A percentile compares a stretch with the other conserved stretches of the same genome.
Evolutionary conservation across 306 rosid genomes (phyloP).

Genomic region (Inga laurina): DNA sequence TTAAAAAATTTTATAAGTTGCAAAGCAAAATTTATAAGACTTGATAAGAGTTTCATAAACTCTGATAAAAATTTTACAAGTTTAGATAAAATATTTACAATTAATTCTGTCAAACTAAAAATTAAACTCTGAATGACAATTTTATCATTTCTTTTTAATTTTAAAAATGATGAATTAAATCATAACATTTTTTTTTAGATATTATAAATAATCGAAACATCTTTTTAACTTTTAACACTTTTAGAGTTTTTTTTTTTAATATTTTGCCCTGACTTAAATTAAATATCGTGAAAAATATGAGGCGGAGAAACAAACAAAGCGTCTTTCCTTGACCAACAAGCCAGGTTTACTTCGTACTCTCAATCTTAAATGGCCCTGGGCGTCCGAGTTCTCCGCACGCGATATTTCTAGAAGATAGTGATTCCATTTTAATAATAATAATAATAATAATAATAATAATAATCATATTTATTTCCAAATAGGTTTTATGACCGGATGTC

Average conservation of each 20-base stretch:
- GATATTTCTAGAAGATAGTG: background rate
- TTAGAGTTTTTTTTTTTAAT: too few relatives aligned
- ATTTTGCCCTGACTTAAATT: too few relatives aligned
- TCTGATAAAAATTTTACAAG: fast-evolving
- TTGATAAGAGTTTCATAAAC: too few relatives aligned
- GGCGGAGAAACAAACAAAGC: background rate
- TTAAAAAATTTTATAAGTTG: too few relatives aligned
- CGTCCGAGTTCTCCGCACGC: background rate
- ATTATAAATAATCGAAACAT: fast-evolving
- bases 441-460: background rate
- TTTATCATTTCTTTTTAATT: too few relatives aligned
- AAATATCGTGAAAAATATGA: background rate
- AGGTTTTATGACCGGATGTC: too few relatives aligned
- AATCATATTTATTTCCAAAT: background rate
- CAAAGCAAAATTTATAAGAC: too few relatives aligned
- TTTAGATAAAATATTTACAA: fast-evolving
- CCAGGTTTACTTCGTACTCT: background rate
- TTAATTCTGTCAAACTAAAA: too few relatives aligned
- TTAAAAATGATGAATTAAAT: fast-evolving
- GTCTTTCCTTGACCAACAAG: background rate
- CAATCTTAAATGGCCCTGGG: background rate
- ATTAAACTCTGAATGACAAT: too few relatives aligned
- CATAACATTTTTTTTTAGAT: too few relatives aligned
- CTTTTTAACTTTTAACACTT: too few relatives aligned
- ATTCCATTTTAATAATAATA: background rate